Evolutionary conservation across 495 filamentous ascomycete genomes (phyloP), one percentile per base, ranked within the genome.

Genomic region (Penicillium crystallinum): DNA sequence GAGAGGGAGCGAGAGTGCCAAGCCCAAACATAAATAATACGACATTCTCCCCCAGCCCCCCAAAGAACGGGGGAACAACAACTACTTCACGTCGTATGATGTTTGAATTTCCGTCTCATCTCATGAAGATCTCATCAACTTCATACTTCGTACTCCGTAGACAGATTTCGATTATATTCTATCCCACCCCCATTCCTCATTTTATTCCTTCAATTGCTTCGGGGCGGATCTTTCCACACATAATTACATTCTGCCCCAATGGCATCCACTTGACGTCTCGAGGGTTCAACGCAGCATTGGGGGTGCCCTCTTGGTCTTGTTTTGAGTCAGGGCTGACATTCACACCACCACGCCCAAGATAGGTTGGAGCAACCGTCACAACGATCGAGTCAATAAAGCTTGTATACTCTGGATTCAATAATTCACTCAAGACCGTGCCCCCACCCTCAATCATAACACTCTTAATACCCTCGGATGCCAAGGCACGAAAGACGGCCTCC

Each of bases 391-490:
- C 76, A 41, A 96, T 77, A 19, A 91, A 72, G 38, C 67, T 62
- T n/a, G 78, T 69, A 53, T 87, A 82, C 46, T 79, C 75, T 14
- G 74, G 67, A 31, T 74, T 71, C 15, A 96, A 71, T 12, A 96
- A 72, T 45, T 85, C 81, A 59, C 88, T 88, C 57, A 95, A 85
- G 41, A 96, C 81, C 17, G 77, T 77, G 3, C 81, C 90, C 14
- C 90, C 90, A 0, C 90, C 90, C 67, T 96, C 91, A 34, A 96
- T 77, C 91, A 95, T 96, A 23, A 96, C 77, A 57, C 88, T 92
- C 21, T 77, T 73, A 49, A 95, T 70, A 0, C 85, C 85, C 51
- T 87, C 75, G 7, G 68, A 68, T 41, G 66, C 68, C 12, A 92
- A 61, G 18, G 71, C 73, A 31, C 67, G 64, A 10, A 93, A 67